Conservation (phyloP, 2,329 filamentous ascomycete species). For the Dactylellina haptotyla region DNA sequence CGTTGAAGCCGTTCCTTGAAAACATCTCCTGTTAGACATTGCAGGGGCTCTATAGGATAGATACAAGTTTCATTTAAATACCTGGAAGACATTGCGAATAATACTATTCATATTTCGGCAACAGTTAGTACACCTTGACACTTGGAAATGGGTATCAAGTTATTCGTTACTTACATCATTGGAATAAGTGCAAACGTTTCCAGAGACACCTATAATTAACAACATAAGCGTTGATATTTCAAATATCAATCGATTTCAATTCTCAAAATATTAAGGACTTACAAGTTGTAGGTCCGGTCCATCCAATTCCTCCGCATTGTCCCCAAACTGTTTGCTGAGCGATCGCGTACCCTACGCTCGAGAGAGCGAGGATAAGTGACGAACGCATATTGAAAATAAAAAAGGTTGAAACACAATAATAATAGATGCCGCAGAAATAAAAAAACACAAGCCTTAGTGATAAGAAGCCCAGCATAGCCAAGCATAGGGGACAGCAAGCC, state of each 20-base stretch:
- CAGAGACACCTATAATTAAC: background rate
- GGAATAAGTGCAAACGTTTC: background rate
- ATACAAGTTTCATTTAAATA: too few species aligned
- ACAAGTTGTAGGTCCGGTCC: constrained; percentile 55
- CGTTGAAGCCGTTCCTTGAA: background rate
- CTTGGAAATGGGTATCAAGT: too few species aligned
- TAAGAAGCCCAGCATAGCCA: too few species aligned
- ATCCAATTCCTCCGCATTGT: constrained; percentile 59
- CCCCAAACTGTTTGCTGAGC: constrained; percentile 53
- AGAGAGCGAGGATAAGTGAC: background rate
- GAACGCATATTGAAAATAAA: background rate
- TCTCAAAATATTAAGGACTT: background rate
- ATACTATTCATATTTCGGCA: too few species aligned
- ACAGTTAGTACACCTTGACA: too few species aligned
- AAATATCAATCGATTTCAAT: background rate
- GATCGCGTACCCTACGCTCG: background rate
- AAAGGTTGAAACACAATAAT: too few species aligned
- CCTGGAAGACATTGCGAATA: too few species aligned
- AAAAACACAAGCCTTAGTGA: too few species aligned
- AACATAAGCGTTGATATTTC: background rate
- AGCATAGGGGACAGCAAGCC: too few species aligned
- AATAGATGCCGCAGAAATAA: too few species aligned
- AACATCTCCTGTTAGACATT: background rate
- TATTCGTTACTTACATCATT: too few species aligned
- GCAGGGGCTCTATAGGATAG: too few species aligned